Percentiles rank a stretch among this genome's conserved stretches.
Conservation (phyloP, 1,284 basidiomycete genomes). For the Cutaneotrichosporon curvatum region DNA sequence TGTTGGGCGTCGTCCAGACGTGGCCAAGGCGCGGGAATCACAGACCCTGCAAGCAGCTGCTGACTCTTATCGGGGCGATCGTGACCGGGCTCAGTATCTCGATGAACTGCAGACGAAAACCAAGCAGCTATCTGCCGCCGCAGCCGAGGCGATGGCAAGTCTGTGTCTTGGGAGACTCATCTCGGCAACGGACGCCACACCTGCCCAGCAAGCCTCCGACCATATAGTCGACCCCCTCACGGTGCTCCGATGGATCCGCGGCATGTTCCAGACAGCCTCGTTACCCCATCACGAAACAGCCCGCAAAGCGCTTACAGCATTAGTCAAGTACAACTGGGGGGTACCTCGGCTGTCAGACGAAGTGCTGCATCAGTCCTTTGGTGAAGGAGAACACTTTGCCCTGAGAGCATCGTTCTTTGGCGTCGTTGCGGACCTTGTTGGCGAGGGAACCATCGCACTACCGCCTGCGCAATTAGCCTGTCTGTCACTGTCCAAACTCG, state of each 20-base stretch:
- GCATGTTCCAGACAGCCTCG: slow-evolving; percentile 46
- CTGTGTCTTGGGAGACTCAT: slow-evolving; percentile 54
- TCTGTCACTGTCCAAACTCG: slow-evolving; percentile 75
- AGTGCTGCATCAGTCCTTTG: slow-evolving; percentile 64
- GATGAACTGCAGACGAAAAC: slow-evolving; percentile 63
- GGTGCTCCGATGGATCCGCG: slow-evolving; percentile 48
- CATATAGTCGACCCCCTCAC: slow-evolving; percentile 44
- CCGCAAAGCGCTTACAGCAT: slow-evolving; percentile 62
- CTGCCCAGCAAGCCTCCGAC: slow-evolving; percentile 32
- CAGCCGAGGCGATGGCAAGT: slow-evolving; percentile 73
- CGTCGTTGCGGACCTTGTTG: slow-evolving; percentile 61
- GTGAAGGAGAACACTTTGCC: slow-evolving; percentile 49
- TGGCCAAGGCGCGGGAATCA: slow-evolving; percentile 64
- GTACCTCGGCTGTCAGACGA: slow-evolving; percentile 62
- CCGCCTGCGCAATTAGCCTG: slow-evolving; percentile 65
- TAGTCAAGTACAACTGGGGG: slow-evolving; percentile 59
- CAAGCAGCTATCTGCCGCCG: slow-evolving; percentile 63
- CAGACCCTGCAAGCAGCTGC: slow-evolving; percentile 67
- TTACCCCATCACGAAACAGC: slow-evolving; percentile 44
- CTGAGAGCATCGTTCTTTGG: slow-evolving; percentile 61
- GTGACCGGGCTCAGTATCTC: slow-evolving; percentile 55
- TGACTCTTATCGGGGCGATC: slow-evolving; percentile 47
- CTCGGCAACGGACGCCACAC: slow-evolving; percentile 29
- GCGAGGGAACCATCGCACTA: slow-evolving; percentile 49
- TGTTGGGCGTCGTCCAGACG: slow-evolving; percentile 67